Percentiles rank a stretch among this genome's conserved stretches.
Evolutionary conservation across 805 yeast species (phyloP).

Genomic region (Priceomyces carsonii): DNA sequence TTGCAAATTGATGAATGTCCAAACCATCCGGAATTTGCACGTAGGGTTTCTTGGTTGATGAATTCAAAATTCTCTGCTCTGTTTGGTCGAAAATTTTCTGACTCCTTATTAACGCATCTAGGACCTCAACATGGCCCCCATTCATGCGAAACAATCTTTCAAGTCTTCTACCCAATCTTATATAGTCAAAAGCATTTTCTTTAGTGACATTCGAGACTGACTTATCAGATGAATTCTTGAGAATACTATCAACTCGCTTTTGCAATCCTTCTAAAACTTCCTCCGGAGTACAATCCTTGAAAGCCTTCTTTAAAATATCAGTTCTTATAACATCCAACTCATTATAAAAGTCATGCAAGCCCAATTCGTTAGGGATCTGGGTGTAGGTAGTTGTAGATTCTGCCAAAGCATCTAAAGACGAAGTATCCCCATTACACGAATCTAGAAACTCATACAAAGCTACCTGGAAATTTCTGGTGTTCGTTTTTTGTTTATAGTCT

Average conservation of each 20-base stretch:
- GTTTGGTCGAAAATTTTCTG: constrained; percentile 6
- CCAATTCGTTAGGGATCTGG: constrained; percentile 22
- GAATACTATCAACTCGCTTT: constrained; percentile 8
- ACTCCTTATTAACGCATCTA: constrained; percentile 8
- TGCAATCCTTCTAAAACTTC: constrained; percentile 13
- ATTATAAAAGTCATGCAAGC: constrained; percentile 15
- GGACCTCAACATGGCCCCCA: constrained; percentile 42
- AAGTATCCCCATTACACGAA: not conserved
- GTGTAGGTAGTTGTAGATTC: constrained; percentile 4
- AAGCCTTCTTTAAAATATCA: constrained; percentile 8
- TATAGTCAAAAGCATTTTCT: constrained; percentile 13
- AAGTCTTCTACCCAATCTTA: constrained; percentile 16
- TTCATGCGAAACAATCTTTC: constrained; percentile 41
- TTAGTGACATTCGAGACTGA: constrained; percentile 11
- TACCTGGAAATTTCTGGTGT: not conserved
- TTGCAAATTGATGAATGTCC: constrained; percentile 11
- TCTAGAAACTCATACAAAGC: not conserved
- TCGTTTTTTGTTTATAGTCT: not conserved
- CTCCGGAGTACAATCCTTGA: constrained; percentile 8
- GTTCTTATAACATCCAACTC: constrained; percentile 14
- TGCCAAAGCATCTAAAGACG: constrained; percentile 1
- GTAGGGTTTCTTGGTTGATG: constrained; percentile 3
- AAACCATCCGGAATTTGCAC: constrained; percentile 17
- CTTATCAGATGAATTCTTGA: constrained; percentile 1
- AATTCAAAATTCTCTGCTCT: constrained; percentile 2